A percentile compares a stretch with the other conserved stretches of the same genome.
Conservation (phyloP, 257 asterid species). For the Solanum pimpinellifolium region DNA sequence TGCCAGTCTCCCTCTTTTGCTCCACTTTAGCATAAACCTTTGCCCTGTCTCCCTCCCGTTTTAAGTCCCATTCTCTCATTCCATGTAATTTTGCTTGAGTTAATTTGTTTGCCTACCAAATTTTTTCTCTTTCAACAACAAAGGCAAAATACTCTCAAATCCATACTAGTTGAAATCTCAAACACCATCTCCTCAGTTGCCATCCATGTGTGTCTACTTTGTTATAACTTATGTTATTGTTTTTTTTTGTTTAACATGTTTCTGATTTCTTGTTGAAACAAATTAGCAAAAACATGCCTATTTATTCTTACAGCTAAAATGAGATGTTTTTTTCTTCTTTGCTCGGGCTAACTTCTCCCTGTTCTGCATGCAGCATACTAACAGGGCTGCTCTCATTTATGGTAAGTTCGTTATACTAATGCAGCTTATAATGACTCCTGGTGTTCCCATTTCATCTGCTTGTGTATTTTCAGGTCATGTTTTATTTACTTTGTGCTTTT, state of each 20-base stretch:
- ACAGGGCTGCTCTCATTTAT: conserved; percentile 96
- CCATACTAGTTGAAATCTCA: neutral
- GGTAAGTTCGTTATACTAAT: conserved; percentile 39
- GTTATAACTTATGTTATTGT: neutral
- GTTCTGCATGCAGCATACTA: conserved; percentile 64
- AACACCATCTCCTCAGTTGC: neutral
- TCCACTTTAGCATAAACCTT: neutral
- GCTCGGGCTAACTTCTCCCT: conserved; percentile 20
- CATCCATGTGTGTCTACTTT: neutral
- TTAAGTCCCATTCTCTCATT: neutral
- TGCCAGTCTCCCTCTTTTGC: neutral
- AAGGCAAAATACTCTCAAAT: neutral
- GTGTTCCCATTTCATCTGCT: neutral
- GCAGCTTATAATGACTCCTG: neutral
- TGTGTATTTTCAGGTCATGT: neutral
- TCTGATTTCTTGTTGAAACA: neutral
- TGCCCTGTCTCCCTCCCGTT: neutral
- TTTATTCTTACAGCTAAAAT: neutral
- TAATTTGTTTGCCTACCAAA: neutral
- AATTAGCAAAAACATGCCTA: neutral
- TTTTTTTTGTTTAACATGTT: neutral
- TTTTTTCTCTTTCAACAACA: neutral
- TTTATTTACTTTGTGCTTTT: neutral
- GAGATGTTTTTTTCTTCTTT: neutral
- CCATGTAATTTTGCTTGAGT: neutral